A percentile compares a stretch with the other conserved stretches of the same genome.
These are phyloP conservation scores for Paecilomyces sp. DNA, from an alignment of 2,329 filamentous ascomycete genomes.

Conservation along the genomic window DNA sequence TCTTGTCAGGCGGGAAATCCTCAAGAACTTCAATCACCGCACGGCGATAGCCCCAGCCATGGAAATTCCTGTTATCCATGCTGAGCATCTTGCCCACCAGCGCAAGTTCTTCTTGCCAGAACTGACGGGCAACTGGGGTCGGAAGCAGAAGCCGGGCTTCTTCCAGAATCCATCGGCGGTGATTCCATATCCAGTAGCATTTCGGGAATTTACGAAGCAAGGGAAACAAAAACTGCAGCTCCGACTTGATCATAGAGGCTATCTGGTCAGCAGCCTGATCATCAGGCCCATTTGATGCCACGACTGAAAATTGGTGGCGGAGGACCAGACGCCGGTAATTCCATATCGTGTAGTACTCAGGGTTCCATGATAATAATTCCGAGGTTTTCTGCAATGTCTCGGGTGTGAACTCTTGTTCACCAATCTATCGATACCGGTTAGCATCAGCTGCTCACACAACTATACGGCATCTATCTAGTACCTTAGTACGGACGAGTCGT, in stretches of 20 bases:
- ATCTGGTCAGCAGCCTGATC: slow-evolving; percentile 39
- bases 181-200: slow-evolving; percentile 99
- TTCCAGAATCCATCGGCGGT: slow-evolving; percentile 76
- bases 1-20: slow-evolving; percentile 37
- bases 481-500: slow-evolving; percentile 58
- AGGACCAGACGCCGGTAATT: slow-evolving; percentile 60
- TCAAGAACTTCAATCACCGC: slow-evolving; percentile 72
- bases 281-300: slow-evolving; percentile 11
- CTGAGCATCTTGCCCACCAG: slow-evolving; percentile 83
- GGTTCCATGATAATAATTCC: slow-evolving; percentile 37
- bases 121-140: slow-evolving; percentile 45
- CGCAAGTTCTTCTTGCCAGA: slow-evolving; percentile 81
- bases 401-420: slow-evolving; percentile 31
- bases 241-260: slow-evolving; percentile 55
- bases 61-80: slow-evolving; percentile 85
- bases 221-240: slow-evolving; percentile 76
- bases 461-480: slow-evolving; percentile 24
- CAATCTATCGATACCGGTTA: slow-evolving; percentile 23
- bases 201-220: slow-evolving; percentile 83
- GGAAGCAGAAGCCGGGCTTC: slow-evolving; percentile 62
- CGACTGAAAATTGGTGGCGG: slow-evolving; percentile 49
- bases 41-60: slow-evolving; percentile 89
- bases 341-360: slow-evolving; percentile 44
- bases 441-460: not conserved
- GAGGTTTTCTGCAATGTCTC: slow-evolving; percentile 38